A percentile compares a stretch with the other conserved stretches of the same genome.
phyloP scores from a whole-genome alignment of 2,329 filamentous ascomycete genomes.

The Chaetoscypha palmicola region DNA sequence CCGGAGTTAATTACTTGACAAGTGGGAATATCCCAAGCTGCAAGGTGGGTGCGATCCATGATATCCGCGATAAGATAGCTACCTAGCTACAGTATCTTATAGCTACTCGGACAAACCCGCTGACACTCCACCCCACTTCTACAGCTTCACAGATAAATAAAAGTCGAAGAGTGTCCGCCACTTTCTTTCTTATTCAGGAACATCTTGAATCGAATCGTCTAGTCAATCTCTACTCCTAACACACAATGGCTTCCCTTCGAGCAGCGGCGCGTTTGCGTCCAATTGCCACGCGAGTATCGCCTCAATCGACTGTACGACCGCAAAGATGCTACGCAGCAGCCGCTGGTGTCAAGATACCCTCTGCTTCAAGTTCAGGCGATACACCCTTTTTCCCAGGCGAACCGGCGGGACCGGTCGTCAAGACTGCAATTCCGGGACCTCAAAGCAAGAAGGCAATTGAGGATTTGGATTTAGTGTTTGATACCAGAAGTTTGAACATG shows the following conservation, averaged over 20 bases:
- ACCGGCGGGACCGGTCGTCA: constrained; percentile 27
- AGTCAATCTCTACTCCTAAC: background rate
- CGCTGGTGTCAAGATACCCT: constrained; percentile 18
- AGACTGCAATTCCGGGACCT: constrained; percentile 35
- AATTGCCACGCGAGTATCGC: constrained; percentile 14
- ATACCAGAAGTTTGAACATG: constrained; percentile 46
- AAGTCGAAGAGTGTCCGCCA: background rate
- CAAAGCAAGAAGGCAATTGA: constrained; percentile 32
- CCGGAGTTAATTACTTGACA: background rate
- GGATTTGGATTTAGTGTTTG: constrained; percentile 43
- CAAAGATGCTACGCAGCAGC: constrained; percentile 20
- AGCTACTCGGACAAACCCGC: constrained; percentile 3
- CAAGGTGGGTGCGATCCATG: no score
- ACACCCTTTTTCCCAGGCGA: constrained; percentile 29
- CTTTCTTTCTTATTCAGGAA: background rate
- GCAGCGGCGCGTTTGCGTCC: constrained; percentile 27
- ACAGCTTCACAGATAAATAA: background rate
- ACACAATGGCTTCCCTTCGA: constrained; percentile 29
- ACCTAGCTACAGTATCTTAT: no score
- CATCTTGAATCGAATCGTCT: background rate
- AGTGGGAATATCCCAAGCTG: background rate
- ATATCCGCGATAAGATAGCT: background rate
- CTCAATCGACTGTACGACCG: constrained; percentile 9
- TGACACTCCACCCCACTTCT: constrained; percentile 7
- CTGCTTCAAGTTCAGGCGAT: constrained; percentile 11